phyloP scores from a whole-genome alignment of 169 alveolate species.

The Cryptosporidium sp. region DNA sequence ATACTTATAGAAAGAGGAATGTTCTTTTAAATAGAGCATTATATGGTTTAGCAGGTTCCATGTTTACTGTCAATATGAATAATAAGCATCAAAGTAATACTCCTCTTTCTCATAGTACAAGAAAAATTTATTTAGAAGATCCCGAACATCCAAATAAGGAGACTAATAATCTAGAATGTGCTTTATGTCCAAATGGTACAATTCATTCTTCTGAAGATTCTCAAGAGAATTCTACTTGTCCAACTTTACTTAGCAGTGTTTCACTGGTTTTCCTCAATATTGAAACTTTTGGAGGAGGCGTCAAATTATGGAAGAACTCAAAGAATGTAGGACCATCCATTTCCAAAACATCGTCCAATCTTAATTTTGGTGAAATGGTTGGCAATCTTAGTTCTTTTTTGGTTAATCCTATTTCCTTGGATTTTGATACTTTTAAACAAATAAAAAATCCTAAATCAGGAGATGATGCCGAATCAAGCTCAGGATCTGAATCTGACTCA shows the following conservation, averaged over 20 bases:
- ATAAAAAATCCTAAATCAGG: not conserved
- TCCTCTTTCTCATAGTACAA: slow-evolving; percentile 48
- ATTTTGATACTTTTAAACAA: not conserved
- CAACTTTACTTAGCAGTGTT: slow-evolving; percentile 50
- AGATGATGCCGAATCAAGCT: not conserved
- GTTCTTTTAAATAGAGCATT: slow-evolving; percentile 64
- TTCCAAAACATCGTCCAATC: not conserved
- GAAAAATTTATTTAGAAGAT: slow-evolving; percentile 16
- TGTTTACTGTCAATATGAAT: slow-evolving; percentile 42
- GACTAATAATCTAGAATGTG: slow-evolving; percentile 1
- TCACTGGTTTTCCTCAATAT: slow-evolving; percentile 68
- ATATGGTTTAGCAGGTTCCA: slow-evolving; percentile 70
- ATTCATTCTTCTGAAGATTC: not conserved
- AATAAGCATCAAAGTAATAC: slow-evolving; percentile 32
- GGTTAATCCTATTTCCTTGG: slow-evolving; percentile 21
- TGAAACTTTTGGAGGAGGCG: slow-evolving; percentile 72
- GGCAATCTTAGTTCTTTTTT: slow-evolving; percentile 41
- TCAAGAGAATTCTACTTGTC: slow-evolving; percentile 11
- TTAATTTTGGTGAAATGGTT: slow-evolving; percentile 50
- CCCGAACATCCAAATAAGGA: not conserved
- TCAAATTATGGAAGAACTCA: slow-evolving; percentile 54
- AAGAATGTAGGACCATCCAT: slow-evolving; percentile 60
- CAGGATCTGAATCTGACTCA: not conserved
- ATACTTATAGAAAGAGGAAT: slow-evolving; percentile 65
- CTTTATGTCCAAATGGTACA: slow-evolving; percentile 34